Conservation (phyloP, 768 basidiomycete genomes). For the Tricholoma sp. region DNA sequence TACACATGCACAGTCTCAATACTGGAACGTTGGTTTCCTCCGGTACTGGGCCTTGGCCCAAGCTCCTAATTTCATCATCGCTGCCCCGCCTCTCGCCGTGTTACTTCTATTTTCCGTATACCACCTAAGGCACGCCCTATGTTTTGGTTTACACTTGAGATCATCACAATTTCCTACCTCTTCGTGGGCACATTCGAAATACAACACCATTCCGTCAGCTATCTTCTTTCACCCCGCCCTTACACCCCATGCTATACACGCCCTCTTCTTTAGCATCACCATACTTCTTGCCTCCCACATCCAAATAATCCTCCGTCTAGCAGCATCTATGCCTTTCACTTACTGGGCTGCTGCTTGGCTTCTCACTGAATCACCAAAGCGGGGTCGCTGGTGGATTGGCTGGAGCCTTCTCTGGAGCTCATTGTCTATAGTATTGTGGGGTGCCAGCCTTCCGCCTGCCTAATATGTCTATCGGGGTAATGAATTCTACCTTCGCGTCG, state of each 20-base stretch:
- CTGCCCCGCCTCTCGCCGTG: conserved; percentile 59
- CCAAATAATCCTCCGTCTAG: conserved; percentile 80
- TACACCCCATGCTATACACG: conserved; percentile 73
- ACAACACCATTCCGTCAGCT: not conserved
- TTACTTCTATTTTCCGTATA: conserved; percentile 38
- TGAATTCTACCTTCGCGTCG: not conserved
- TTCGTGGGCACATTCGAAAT: not conserved
- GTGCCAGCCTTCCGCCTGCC: conserved; percentile 86
- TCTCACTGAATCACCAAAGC: conserved; percentile 40
- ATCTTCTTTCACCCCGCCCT: conserved; percentile 36
- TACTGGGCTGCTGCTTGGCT: conserved; percentile 87
- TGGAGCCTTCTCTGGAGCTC: conserved; percentile 82
- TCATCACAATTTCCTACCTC: conserved; percentile 8
- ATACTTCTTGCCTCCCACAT: conserved; percentile 79
- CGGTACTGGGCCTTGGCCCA: conserved; percentile 82
- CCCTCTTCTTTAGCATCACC: conserved; percentile 52
- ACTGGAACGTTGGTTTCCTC: conserved; percentile 86
- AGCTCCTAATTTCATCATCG: conserved; percentile 83
- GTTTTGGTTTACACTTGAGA: not conserved
- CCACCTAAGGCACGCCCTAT: conserved; percentile 20
- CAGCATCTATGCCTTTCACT: conserved; percentile 67
- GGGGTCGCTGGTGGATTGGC: conserved; percentile 59
- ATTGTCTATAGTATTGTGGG: conserved; percentile 71
- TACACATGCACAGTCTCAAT: conserved; percentile 70
- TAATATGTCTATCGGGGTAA: conserved; percentile 22